Evolutionary conservation across 2,329 filamentous ascomycete genomes (phyloP).

Genomic region (Trichoderma gracile): DNA sequence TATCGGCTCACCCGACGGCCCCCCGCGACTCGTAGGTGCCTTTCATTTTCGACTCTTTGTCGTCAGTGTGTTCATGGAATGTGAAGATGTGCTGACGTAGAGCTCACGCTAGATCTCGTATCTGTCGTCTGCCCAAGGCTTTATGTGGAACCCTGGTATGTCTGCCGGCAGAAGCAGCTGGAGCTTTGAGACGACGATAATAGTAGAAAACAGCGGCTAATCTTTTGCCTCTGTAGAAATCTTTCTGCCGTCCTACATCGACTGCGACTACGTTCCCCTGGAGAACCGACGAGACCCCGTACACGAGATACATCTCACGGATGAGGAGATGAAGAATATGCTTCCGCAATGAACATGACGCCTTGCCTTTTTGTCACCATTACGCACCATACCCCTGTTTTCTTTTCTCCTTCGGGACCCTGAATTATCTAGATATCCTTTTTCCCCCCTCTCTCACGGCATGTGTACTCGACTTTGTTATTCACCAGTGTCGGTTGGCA

Average conservation of each 20-base stretch:
- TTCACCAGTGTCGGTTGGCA: constrained; percentile 13
- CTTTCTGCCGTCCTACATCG: constrained; percentile 76
- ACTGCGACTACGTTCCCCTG: constrained; percentile 72
- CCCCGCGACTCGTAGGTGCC: constrained; percentile 65
- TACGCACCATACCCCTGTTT: constrained; percentile 4
- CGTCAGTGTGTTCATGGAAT: not conserved
- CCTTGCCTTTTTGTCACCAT: constrained; percentile 8
- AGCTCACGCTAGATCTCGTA: constrained; percentile 67
- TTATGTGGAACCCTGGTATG: constrained; percentile 77
- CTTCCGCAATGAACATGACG: constrained; percentile 57
- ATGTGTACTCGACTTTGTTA: constrained; percentile 23
- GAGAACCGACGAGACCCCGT: constrained; percentile 76
- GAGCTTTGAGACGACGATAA: not conserved
- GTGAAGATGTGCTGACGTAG: not conserved
- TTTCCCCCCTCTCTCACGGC: constrained; percentile 5
- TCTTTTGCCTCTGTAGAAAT: constrained; percentile 57
- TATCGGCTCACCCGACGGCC: constrained; percentile 72
- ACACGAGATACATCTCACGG: constrained; percentile 73
- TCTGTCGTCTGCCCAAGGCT: constrained; percentile 76
- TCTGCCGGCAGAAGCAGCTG: constrained; percentile 1
- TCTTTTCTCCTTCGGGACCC: constrained; percentile 2
- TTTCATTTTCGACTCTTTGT: not conserved
- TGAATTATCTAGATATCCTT: constrained; percentile 23
- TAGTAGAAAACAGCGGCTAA: not conserved
- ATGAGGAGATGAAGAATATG: constrained; percentile 72